Evolutionary conservation across 805 yeast species (phyloP), one percentile per base, ranked within the genome.

Genomic region (Suhomyces sp.): DNA sequence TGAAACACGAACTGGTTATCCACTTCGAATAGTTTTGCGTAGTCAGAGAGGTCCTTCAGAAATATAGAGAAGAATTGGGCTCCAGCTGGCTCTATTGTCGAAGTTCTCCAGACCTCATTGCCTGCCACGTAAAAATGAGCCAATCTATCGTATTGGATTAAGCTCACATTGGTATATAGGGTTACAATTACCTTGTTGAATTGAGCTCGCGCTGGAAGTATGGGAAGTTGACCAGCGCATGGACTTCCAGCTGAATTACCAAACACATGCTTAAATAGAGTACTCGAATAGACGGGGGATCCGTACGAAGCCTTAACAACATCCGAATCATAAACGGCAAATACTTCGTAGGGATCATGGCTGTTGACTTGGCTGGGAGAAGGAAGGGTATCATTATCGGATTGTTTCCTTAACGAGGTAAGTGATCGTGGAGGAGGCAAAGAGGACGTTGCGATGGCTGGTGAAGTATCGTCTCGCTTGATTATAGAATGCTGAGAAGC

Each of bases 101-200:
- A 85, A 0, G 89, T 84, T 13, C 96, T 80, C 96, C 96, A 89
- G 41, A 89, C 71, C 55, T 87, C 87, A 12, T 77, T 73, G 33
- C 84, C 88, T 52, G 77, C 76, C 35, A 87, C 66, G 58, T 78
- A 85, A 46, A 88, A 71, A 63, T 85, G 86, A n/a, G 84, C 84
- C 57, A 85, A 68, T 53, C 90, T 69, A 60, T 85, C 89, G 58
- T 80, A 84, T 62, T 85, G 90, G 12, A 81, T 77, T 5, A 87
- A 87, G 37, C 66, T 70, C 6, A 80, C 82, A 13, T 76, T 63
- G 8, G 84, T 81, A 48, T 79, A 74, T 46, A 85, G 65, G 5
- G 79, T 75, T 44, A 84, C 64, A 0, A 83, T 76, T 12, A 84
- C 84, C 56, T 76, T 76, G 59, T 82, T 79, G 65, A 75, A 85